Evolutionary conservation across 768 basidiomycete genomes (phyloP).

Genomic region (Xerocomellus dryophilus): DNA sequence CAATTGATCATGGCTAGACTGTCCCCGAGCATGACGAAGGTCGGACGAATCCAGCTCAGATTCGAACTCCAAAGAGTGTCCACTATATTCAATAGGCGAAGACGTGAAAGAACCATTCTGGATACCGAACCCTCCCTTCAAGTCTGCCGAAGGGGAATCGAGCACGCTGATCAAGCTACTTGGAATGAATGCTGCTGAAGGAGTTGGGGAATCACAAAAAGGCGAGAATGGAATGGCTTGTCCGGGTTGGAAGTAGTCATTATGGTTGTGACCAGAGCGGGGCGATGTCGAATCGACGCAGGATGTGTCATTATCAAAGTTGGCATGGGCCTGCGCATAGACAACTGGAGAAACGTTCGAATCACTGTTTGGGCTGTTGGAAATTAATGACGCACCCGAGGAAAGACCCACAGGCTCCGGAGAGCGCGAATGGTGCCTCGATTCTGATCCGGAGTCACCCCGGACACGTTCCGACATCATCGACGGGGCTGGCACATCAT

Average conservation of each 20-base stretch:
- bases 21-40: constrained; percentile 30
- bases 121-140: constrained; percentile 34
- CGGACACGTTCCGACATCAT: constrained; percentile 8
- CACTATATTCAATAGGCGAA: constrained; percentile 43
- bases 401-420: constrained; percentile 31
- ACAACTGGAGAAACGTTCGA: constrained; percentile 10
- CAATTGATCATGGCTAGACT: constrained; percentile 17
- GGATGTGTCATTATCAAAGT: constrained; percentile 42
- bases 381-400: constrained; percentile 31
- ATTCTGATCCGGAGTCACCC: constrained; percentile 11
- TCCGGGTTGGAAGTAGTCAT: constrained; percentile 15
- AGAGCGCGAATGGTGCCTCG: constrained; percentile 18
- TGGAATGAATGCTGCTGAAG: constrained; percentile 53
- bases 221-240: constrained; percentile 46
- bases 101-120: constrained; percentile 30
- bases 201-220: constrained; percentile 43
- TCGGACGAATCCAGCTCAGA: constrained; percentile 49
- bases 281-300: constrained; percentile 21
- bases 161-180: constrained; percentile 46
- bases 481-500: constrained; percentile 20
- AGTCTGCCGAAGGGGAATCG: constrained; percentile 55
- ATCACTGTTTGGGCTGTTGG: constrained; percentile 12
- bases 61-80: constrained; percentile 25
- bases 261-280: constrained; percentile 12
- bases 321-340: constrained; percentile 39